These are phyloP conservation scores for Gossypium davidsonii DNA, from an alignment of 441 rosid species.

Conservation along the genomic window DNA sequence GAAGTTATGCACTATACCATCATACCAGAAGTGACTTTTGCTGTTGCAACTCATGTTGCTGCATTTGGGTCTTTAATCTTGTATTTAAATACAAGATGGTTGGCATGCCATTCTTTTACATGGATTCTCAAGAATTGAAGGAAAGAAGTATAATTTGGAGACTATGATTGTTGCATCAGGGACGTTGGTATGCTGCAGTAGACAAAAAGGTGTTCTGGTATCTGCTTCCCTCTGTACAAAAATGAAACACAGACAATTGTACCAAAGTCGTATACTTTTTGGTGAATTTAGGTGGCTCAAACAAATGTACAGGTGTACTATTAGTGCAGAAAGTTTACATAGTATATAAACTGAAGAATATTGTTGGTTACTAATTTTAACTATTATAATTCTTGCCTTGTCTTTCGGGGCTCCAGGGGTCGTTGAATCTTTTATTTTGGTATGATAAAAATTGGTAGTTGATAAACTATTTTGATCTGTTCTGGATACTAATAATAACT, in stretches of 20 bases:
- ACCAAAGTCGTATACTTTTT: neutral
- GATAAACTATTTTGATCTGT: neutral
- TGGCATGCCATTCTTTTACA: neutral
- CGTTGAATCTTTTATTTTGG: neutral
- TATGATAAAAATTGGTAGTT: neutral
- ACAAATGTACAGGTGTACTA: neutral
- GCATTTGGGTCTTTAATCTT: neutral
- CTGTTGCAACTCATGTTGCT: neutral
- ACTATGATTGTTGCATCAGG: neutral
- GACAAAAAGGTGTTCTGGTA: neutral
- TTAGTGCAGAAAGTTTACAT: neutral
- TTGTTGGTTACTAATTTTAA: neutral
- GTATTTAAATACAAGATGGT: neutral
- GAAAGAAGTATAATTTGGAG: neutral
- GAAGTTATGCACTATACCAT: neutral
- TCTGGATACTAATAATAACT: neutral
- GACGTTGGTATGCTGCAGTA: neutral
- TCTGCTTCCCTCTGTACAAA: neutral
- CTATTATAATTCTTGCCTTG: neutral
- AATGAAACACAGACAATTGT: neutral
- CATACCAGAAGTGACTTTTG: neutral
- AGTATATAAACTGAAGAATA: constrained; percentile 3
- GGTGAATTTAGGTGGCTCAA: neutral
- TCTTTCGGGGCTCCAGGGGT: neutral
- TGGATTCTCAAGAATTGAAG: neutral